Evolutionary conservation across 2,329 filamentous ascomycete species (phyloP).

Genomic region (Xylariomycetidae sp.): DNA sequence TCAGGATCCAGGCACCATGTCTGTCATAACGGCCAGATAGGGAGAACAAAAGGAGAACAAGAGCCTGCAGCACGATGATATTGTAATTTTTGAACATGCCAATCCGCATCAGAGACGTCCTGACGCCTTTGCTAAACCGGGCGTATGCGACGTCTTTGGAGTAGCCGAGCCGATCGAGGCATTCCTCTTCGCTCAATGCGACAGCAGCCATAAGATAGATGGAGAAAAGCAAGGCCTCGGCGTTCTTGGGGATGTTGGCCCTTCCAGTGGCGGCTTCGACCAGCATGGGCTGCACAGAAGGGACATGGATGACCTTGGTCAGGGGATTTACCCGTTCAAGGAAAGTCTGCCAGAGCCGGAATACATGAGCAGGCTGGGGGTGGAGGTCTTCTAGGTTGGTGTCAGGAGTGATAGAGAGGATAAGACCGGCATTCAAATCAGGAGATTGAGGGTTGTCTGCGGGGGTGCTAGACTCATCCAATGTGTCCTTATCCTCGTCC

Average conservation of each 20-base stretch:
- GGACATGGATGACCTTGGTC: constrained; percentile 58
- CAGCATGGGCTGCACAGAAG: constrained; percentile 61
- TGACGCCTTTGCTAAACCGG: constrained; percentile 48
- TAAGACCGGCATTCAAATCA: constrained; percentile 47
- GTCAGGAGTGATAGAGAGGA: constrained; percentile 40
- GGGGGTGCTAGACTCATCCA: constrained; percentile 37
- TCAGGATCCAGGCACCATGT: constrained; percentile 57
- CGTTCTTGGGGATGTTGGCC: constrained; percentile 48
- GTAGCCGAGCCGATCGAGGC: constrained; percentile 46
- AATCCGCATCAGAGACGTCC: constrained; percentile 43
- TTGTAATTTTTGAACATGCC: constrained; percentile 57
- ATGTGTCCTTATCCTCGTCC: constrained; percentile 47
- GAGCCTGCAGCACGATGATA: constrained; percentile 53
- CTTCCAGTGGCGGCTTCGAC: constrained; percentile 58
- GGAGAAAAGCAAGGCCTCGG: constrained; percentile 59
- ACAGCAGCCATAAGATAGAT: constrained; percentile 61
- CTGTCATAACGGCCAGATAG: constrained; percentile 54
- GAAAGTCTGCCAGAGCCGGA: constrained; percentile 70
- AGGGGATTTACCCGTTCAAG: constrained; percentile 68
- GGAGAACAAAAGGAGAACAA: constrained; percentile 55
- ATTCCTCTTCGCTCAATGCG: constrained; percentile 53
- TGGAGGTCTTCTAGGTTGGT: constrained; percentile 48
- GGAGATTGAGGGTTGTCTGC: constrained; percentile 43
- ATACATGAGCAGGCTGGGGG: constrained; percentile 61
- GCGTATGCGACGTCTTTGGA: constrained; percentile 45